These are phyloP conservation scores for Corynespora cassiicola DNA, from an alignment of 2,329 filamentous ascomycete species.

Conservation along the genomic window DNA sequence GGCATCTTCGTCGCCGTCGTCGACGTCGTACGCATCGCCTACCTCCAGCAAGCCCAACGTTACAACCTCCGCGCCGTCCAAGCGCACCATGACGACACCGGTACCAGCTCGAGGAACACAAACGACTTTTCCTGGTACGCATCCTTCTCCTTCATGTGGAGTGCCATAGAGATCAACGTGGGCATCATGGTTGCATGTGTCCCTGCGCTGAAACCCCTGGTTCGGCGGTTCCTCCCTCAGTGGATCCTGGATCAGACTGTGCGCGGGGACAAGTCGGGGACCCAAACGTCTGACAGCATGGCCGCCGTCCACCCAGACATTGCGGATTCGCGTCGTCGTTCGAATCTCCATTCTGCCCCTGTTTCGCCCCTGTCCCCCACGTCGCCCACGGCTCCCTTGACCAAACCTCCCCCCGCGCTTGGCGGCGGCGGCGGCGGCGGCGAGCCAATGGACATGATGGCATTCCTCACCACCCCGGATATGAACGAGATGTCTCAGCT, in stretches of 20 bases:
- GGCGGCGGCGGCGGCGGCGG: conserved; percentile 19
- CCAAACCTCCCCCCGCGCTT: conserved; percentile 27
- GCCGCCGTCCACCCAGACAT: conserved; percentile 31
- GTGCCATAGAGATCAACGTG: conserved; percentile 86
- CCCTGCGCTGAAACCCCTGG: conserved; percentile 87
- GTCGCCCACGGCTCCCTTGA: conserved; percentile 29
- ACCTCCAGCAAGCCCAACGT: conserved; percentile 75
- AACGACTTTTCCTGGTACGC: conserved; percentile 73
- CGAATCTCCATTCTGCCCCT: conserved; percentile 14
- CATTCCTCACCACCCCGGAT: conserved; percentile 61
- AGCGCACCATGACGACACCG: conserved; percentile 25
- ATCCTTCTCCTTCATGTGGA: conserved; percentile 91
- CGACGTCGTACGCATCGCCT: conserved; percentile 88
- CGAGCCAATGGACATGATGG: conserved; percentile 54
- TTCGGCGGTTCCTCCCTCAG: conserved; percentile 66
- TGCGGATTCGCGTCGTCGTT: conserved; percentile 24
- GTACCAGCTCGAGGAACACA: conserved; percentile 45
- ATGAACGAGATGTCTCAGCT: conserved; percentile 42
- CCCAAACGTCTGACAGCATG: conserved; percentile 36
- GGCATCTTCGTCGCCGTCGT: conserved; percentile 88
- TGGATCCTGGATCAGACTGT: conserved; percentile 59
- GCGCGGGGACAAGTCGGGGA: conserved; percentile 32
- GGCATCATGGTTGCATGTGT: conserved; percentile 91
- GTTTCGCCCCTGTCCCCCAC: conserved; percentile 11
- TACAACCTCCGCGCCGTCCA: conserved; percentile 53